Percentiles rank a stretch among this genome's conserved stretches.
Evolutionary conservation across 1,284 basidiomycete species (phyloP).

Genomic region (Melampsora occidentalis): DNA sequence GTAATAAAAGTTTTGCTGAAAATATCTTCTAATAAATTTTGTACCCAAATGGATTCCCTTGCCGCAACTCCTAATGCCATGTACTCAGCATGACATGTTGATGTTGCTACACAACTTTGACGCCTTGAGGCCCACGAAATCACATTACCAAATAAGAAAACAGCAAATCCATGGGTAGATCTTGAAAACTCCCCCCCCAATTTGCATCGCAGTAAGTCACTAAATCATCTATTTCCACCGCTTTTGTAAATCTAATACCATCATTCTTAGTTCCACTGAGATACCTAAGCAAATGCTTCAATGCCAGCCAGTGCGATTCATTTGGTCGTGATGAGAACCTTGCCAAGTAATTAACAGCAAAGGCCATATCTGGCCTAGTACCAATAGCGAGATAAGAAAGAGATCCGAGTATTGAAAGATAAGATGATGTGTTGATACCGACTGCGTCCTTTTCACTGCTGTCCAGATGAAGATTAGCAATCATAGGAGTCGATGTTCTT

Average conservation of each 20-base stretch:
- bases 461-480: background rate
- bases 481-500: background rate
- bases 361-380: constrained; percentile 1
- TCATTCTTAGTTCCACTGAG: background rate
- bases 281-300: background rate
- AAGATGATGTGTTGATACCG: background rate
- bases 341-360: constrained; percentile 3
- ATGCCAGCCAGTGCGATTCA: constrained; percentile 3
- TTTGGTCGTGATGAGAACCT: background rate
- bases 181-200: background rate
- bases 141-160: background rate
- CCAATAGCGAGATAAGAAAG: too few species aligned
- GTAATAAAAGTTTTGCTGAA: background rate
- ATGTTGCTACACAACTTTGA: background rate
- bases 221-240: background rate
- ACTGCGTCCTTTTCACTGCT: background rate
- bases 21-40: background rate
- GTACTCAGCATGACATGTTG: background rate
- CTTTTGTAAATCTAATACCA: background rate
- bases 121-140: background rate
- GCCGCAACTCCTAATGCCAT: background rate
- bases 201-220: background rate
- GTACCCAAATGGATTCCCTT: background rate
- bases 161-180: background rate
- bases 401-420: background rate